phyloP scores from a whole-genome alignment of 83 land plant genomes.

The Larix sibirica region DNA sequence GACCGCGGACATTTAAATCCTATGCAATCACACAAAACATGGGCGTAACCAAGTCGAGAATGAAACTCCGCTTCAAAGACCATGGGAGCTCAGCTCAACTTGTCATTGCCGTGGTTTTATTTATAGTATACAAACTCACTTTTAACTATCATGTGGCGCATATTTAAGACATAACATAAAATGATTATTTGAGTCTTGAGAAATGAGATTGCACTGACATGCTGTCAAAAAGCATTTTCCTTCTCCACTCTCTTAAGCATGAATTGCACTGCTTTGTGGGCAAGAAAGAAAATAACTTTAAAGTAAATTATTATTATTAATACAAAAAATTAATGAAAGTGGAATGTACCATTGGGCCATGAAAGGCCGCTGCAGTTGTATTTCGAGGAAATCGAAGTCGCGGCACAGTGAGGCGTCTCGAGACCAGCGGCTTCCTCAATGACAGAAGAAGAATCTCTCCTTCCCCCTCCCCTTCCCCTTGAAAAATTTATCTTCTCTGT shows the following conservation, averaged over 20 bases:
- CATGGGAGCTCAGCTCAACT: too few relatives aligned
- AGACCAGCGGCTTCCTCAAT: background rate
- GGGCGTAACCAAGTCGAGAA: too few relatives aligned
- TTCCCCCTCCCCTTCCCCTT: background rate
- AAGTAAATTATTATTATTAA: background rate
- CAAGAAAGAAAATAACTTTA: background rate
- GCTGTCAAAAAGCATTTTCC: too few relatives aligned
- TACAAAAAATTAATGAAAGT: background rate
- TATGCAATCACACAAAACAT: too few relatives aligned
- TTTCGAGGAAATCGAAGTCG: background rate
- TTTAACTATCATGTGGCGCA: background rate
- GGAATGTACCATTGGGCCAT: conserved; percentile 1
- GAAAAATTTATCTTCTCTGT: background rate
- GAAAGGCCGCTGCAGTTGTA: background rate
- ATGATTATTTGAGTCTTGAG: too few relatives aligned
- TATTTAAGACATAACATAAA: background rate
- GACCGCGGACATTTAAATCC: too few relatives aligned
- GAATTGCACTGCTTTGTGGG: background rate
- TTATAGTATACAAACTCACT: too few relatives aligned
- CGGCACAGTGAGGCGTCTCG: background rate
- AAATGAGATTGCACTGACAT: too few relatives aligned
- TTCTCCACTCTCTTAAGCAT: too few relatives aligned
- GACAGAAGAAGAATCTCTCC: too few relatives aligned
- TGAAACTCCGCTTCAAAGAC: too few relatives aligned
- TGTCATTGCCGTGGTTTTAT: too few relatives aligned